Base-by-base conservation (phyloP, 2,329 filamentous ascomycete species). In the Periconia digitata region DNA sequence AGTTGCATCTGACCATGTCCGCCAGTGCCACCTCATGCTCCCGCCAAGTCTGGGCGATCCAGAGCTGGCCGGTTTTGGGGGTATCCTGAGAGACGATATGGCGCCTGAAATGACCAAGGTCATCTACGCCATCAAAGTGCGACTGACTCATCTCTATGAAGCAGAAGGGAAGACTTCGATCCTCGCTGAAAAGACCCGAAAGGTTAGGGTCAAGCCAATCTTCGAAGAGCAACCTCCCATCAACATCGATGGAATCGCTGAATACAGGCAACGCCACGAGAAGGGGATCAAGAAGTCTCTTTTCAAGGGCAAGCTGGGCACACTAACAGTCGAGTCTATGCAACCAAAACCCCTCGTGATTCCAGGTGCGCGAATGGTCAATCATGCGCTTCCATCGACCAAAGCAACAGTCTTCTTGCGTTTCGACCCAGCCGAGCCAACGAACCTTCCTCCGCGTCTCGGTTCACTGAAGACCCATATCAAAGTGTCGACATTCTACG, bases 21-120 rank as follows among this genome's bases (percentile, higher is more conserved):
- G 77, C 45, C 72, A 78, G 18, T 76, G 76, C 1, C 85, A 87
- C 63, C 71, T 82, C 2, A 72, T 78, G 56, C 73, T 86, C 0
- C 85, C 85, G 1, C 85, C 85, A 3, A 84, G 78, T 21, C 70
- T 86, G 17, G 84, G 84, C 12, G 83, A 85, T 48, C 71, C 77
- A 8, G 77, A 78, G 58, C 65, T 80, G n/a, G 73, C 76, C 39
- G 75, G 74, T 20, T 74, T 77, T 51, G 78, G 78, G 8, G 74
- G 73, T 29, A 69, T 69, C 2, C 63, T 81, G 16, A 72, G 82
- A 35, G 83, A 87, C 59, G 85, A 87, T 56, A 72, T 86, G 62
- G 74, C 81, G 2, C 85, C 85, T 0, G 77, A 83, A 8, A 86
- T 86, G 83, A 73, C 76, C 27, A 81, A 76, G 60, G 79, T 87